phyloP scores from a whole-genome alignment of 2,329 filamentous ascomycete genomes.

The Aspergillus sojae region DNA sequence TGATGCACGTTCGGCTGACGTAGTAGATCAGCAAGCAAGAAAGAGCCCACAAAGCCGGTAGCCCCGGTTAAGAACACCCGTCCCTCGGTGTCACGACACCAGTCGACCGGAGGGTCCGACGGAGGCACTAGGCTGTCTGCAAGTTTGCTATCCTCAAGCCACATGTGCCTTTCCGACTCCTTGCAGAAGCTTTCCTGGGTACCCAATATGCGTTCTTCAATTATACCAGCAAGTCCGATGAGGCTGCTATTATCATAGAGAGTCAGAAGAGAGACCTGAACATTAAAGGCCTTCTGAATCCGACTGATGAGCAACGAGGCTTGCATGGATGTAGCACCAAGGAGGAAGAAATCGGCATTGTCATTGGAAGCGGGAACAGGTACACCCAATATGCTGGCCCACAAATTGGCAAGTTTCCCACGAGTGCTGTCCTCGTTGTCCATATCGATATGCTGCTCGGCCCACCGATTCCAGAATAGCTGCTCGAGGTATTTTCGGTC shows the following conservation, averaged over 20 bases:
- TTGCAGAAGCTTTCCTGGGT: neutral
- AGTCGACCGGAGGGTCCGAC: constrained; percentile 19
- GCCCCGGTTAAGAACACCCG: constrained; percentile 76
- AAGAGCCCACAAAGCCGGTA: constrained; percentile 80
- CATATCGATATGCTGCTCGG: neutral
- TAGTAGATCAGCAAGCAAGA: constrained; percentile 71
- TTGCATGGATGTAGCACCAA: neutral
- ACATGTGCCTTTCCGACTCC: neutral
- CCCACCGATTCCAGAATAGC: constrained; percentile 9
- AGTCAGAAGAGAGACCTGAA: neutral
- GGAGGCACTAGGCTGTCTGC: neutral
- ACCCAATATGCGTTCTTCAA: neutral
- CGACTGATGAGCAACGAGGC: neutral
- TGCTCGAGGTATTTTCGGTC: constrained; percentile 45
- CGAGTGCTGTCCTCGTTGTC: constrained; percentile 14
- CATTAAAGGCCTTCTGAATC: neutral
- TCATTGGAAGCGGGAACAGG: neutral
- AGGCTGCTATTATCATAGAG: neutral
- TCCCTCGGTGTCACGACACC: constrained; percentile 26
- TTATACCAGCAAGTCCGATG: neutral
- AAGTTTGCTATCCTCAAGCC: neutral
- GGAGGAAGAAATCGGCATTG: neutral
- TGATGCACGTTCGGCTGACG: constrained; percentile 53
- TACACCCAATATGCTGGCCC: neutral
- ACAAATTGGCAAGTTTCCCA: neutral